phyloP scores from a whole-genome alignment of 2,329 filamentous ascomycete genomes.

The Mariannaea elegans region DNA sequence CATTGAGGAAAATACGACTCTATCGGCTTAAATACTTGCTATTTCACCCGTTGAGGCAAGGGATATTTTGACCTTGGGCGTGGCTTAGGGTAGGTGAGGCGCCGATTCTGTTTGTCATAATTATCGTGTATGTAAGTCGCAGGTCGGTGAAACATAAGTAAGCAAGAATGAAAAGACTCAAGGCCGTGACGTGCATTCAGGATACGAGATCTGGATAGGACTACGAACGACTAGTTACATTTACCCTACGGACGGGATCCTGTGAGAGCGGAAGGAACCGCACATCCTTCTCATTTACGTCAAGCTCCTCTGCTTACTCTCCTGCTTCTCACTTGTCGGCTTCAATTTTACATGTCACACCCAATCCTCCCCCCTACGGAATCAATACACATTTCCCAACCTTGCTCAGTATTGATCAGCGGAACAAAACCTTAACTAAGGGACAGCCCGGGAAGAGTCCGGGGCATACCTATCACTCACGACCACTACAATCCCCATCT shows the following conservation, averaged over 20 bases:
- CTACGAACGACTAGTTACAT: not conserved
- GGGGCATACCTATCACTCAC: not conserved
- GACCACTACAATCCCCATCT: not conserved
- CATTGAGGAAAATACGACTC: slow-evolving; percentile 6
- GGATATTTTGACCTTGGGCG: not conserved
- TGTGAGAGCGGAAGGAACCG: slow-evolving; percentile 17
- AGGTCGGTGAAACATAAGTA: not conserved
- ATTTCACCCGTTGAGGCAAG: slow-evolving; percentile 3
- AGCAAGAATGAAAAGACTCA: not conserved
- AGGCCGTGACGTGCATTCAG: slow-evolving; percentile 4
- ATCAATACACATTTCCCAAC: not conserved
- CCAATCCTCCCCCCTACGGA: not conserved
- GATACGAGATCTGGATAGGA: slow-evolving; percentile 19
- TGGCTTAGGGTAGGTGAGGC: not conserved
- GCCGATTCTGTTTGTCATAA: not conserved
- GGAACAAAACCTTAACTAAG: not conserved
- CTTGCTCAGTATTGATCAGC: not conserved
- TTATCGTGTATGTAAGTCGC: not conserved
- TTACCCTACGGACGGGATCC: too few relatives aligned
- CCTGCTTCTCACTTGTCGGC: not conserved
- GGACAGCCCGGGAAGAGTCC: not conserved
- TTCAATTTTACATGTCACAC: not conserved
- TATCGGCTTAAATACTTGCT: too few relatives aligned
- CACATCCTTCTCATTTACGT: not conserved
- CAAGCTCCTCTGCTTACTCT: not conserved